phyloP scores from a whole-genome alignment of 2,329 filamentous ascomycete species.

The Ascochyta lentis region DNA sequence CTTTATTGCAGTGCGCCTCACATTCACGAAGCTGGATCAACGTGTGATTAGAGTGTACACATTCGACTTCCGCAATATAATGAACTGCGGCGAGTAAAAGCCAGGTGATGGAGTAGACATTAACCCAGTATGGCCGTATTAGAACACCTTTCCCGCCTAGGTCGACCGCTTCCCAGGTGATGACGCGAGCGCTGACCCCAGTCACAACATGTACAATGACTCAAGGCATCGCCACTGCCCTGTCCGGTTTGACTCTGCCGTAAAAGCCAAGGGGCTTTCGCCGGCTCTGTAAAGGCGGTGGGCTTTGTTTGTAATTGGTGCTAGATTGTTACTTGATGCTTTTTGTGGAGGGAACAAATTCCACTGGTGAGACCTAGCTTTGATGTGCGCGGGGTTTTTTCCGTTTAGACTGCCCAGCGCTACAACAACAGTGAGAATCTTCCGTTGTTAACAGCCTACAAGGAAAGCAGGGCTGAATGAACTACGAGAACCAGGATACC shows the following conservation, averaged over 20 bases:
- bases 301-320: no score
- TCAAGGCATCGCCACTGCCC: background rate
- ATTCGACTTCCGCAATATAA: background rate
- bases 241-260: background rate
- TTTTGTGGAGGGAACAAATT: no score
- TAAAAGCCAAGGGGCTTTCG: no score
- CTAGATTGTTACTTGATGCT: no score
- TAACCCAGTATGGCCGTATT: background rate
- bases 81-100: background rate
- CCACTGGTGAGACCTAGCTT: no score
- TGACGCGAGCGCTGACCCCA: background rate
- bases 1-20: background rate
- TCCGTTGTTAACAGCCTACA: no score
- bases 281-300: no score
- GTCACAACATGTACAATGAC: background rate
- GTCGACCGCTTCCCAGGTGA: background rate
- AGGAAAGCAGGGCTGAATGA: no score
- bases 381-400: no score
- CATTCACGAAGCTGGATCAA: background rate
- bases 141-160: background rate
- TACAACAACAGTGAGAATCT: no score
- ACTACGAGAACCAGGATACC: no score
- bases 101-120: background rate
- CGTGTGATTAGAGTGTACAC: background rate
- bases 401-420: no score